Percentiles rank a stretch among this genome's conserved stretches.
Conservation (phyloP, 257 asterid genomes). For the Nicotiana sylvestris region DNA sequence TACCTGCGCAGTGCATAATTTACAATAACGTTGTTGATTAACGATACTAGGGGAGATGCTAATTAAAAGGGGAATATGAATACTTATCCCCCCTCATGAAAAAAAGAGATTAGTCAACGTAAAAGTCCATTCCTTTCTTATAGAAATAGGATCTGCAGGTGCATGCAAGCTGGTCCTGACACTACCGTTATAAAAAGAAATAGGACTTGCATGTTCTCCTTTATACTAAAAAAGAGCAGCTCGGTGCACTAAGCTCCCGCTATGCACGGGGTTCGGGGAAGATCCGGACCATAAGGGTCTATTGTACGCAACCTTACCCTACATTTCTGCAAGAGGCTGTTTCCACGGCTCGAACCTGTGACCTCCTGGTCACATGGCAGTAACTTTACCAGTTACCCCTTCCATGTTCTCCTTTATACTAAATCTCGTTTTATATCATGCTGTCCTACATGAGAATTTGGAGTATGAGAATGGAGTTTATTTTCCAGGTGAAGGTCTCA, state of each 20-base stretch:
- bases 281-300: no score
- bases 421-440: background rate
- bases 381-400: no score
- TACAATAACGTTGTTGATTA: background rate
- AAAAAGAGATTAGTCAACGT: background rate
- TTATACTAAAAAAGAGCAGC: no score
- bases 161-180: background rate
- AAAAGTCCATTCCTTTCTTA: background rate
- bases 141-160: background rate
- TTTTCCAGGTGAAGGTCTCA: conserved; percentile 64
- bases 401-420: background rate
- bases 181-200: no score
- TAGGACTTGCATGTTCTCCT: no score
- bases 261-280: no score
- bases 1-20: background rate
- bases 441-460: background rate
- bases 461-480: background rate
- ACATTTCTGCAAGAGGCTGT: no score
- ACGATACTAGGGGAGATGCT: background rate
- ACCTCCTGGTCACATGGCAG: no score
- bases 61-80: background rate
- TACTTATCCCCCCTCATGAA: background rate
- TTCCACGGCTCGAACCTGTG: no score
- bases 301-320: no score
- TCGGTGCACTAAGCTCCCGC: no score